Conservation (phyloP, 345 rosid genomes). For the Citrus cavaleriei region DNA sequence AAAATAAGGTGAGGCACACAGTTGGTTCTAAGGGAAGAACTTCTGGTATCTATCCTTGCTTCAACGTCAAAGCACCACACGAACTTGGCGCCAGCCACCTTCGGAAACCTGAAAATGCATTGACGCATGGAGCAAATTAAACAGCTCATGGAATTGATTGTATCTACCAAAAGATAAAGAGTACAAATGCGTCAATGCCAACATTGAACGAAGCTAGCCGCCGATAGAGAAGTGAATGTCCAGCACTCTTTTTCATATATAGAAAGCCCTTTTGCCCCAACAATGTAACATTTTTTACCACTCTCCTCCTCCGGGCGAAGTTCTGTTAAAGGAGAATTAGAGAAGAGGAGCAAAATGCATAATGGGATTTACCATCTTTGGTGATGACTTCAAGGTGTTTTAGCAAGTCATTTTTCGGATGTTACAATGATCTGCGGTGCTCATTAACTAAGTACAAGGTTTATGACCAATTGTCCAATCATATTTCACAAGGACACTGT, state of each 20-base stretch:
- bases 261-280: conserved; percentile 22
- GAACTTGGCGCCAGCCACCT: conserved; percentile 16
- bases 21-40: conserved; percentile 13
- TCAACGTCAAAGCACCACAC: conserved; percentile 13
- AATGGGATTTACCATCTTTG: no score
- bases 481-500: no score
- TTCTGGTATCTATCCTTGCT: conserved; percentile 15
- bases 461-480: no score
- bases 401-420: no score
- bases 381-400: no score
- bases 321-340: background rate
- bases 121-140: no score
- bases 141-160: background rate
- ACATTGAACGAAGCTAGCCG: conserved; percentile 19
- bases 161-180: background rate
- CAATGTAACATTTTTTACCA: background rate
- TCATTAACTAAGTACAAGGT: no score
- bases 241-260: conserved; percentile 25
- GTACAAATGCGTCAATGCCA: background rate
- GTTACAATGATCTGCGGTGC: no score
- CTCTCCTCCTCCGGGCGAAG: conserved; percentile 17
- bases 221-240: conserved; percentile 9
- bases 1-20: conserved; percentile 24
- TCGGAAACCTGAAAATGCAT: conserved; percentile 12
- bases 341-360: no score